Evolutionary conservation across 1,284 basidiomycete species (phyloP).

Genomic region (Grifola frondosa): DNA sequence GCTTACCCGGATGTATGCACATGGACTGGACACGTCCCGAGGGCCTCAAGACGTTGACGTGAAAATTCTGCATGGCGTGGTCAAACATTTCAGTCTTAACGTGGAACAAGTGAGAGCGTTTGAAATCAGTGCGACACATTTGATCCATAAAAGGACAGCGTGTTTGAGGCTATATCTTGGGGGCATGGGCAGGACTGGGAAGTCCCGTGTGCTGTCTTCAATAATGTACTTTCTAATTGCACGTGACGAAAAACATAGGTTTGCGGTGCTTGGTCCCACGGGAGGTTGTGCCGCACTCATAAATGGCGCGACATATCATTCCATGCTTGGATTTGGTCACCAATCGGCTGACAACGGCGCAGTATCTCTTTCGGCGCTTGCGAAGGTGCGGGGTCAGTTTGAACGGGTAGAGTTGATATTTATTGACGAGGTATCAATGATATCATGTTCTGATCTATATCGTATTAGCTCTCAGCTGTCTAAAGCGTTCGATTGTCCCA

Average conservation of each 20-base stretch:
- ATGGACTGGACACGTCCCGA: no score
- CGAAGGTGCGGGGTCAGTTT: neutral
- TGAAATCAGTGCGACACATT: neutral
- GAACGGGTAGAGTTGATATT: slow-evolving; percentile 1
- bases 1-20: no score
- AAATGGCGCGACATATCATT: slow-evolving; percentile 41
- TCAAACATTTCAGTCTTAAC: neutral
- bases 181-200: slow-evolving; percentile 42
- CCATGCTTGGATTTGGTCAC: slow-evolving; percentile 33
- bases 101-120: neutral
- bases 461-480: neutral
- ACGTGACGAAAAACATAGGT: slow-evolving; percentile 25
- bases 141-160: slow-evolving; percentile 4
- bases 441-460: neutral
- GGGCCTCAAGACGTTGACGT: no score
- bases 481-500: neutral
- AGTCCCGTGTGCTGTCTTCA: slow-evolving; percentile 42
- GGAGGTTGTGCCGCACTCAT: slow-evolving; percentile 37
- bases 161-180: slow-evolving; percentile 16
- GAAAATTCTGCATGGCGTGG: no score
- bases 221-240: slow-evolving; percentile 35
- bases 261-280: slow-evolving; percentile 37
- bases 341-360: no score
- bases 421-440: slow-evolving; percentile 6
- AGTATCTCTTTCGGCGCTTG: no score